Evolutionary conservation across 2,329 filamentous ascomycete genomes (phyloP).

Genomic region (Sodiomyces alkalinus): DNA sequence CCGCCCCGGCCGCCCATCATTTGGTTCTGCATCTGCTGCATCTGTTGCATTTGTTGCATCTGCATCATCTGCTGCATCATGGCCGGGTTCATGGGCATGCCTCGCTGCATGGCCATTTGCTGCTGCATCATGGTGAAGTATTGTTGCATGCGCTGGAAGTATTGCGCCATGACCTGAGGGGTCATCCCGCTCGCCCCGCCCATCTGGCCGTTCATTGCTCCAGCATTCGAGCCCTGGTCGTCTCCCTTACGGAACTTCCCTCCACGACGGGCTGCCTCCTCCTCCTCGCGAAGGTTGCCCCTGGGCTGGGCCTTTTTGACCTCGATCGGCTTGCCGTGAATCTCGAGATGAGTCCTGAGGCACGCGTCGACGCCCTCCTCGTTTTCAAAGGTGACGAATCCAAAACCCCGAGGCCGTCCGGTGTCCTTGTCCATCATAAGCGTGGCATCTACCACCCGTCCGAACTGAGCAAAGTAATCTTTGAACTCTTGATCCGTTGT

Average conservation of each 20-base stretch:
- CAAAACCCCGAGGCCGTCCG: slow-evolving; percentile 87
- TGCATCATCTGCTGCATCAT: slow-evolving; percentile 67
- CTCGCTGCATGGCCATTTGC: slow-evolving; percentile 71
- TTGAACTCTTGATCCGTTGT: slow-evolving; percentile 93
- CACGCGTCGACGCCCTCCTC: slow-evolving; percentile 90
- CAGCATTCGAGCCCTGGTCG: slow-evolving; percentile 18
- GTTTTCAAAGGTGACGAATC: slow-evolving; percentile 95
- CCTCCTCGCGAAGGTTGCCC: slow-evolving; percentile 85
- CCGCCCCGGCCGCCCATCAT: slow-evolving; percentile 30
- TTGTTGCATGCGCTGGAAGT: slow-evolving; percentile 97
- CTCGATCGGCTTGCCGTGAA: slow-evolving; percentile 91
- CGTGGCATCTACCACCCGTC: slow-evolving; percentile 89
- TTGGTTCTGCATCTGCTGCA: slow-evolving; percentile 35
- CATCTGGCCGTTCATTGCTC: slow-evolving; percentile 22
- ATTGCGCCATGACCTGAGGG: slow-evolving; percentile 94
- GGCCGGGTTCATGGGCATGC: slow-evolving; percentile 56
- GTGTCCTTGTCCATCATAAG: slow-evolving; percentile 99
- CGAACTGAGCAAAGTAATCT: slow-evolving; percentile 93
- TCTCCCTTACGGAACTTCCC: slow-evolving; percentile 42
- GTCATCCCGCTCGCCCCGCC: slow-evolving; percentile 56
- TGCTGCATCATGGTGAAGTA: slow-evolving; percentile 94
- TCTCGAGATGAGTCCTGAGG: slow-evolving; percentile 70
- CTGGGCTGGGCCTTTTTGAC: slow-evolving; percentile 96
- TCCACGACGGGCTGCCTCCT: slow-evolving; percentile 50
- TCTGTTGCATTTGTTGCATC: slow-evolving; percentile 57